Evolutionary conservation across 2,329 filamentous ascomycete species (phyloP).

Genomic region (Penicillium sp.): DNA sequence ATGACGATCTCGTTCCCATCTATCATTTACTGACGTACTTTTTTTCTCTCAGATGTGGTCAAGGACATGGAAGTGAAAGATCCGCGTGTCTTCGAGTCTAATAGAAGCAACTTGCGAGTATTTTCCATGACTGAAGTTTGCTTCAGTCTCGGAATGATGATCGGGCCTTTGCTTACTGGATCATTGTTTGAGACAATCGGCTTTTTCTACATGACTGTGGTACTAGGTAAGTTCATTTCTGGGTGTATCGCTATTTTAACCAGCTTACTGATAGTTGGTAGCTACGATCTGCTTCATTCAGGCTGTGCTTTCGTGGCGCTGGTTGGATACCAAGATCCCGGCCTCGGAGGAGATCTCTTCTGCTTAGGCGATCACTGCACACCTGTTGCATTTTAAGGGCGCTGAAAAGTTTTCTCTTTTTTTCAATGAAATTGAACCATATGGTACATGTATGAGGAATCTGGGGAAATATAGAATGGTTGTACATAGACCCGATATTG

Average conservation of each 20-base stretch:
- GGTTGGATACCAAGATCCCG: not conserved
- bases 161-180: constrained; percentile 26
- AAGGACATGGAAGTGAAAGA: constrained; percentile 22
- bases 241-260: too few relatives aligned
- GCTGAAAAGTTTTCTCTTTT: not conserved
- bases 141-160: constrained; percentile 25
- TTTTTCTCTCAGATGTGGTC: constrained; percentile 15
- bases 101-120: constrained; percentile 27
- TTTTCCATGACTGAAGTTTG: constrained; percentile 25
- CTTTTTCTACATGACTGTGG: constrained; percentile 19
- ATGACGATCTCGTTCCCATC: not conserved
- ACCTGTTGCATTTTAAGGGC: not conserved
- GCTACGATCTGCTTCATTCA: constrained; percentile 4
- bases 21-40: not conserved
- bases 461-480: too few relatives aligned
- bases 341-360: not conserved
- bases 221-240: constrained; percentile 12
- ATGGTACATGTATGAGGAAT: too few relatives aligned
- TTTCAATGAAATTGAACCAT: not conserved
- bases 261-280: not conserved
- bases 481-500: too few relatives aligned
- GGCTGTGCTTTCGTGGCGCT: constrained; percentile 6
- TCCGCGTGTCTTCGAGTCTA: constrained; percentile 27
- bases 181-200: constrained; percentile 19
- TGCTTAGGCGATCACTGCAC: not conserved